A percentile compares a stretch with the other conserved stretches of the same genome.
Evolutionary conservation across 2,329 filamentous ascomycete species (phyloP).

Genomic region (Penicillium crustosum): DNA sequence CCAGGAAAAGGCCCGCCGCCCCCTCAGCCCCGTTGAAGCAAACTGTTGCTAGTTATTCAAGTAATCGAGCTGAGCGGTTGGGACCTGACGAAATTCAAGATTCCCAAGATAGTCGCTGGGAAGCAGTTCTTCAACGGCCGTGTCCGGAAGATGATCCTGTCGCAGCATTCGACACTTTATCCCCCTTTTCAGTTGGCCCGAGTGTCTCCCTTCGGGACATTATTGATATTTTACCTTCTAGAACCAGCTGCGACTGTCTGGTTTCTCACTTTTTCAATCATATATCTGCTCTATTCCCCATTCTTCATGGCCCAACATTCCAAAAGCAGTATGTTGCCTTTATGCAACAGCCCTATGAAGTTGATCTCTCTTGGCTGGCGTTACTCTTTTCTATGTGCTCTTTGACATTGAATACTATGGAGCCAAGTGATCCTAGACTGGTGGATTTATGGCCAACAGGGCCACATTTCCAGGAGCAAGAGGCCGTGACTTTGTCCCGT

Average conservation of each 20-base stretch:
- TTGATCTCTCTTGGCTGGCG: constrained; percentile 30
- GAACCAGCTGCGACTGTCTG: constrained; percentile 18
- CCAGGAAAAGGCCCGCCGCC: not conserved
- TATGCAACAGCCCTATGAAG: constrained; percentile 15
- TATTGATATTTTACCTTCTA: constrained; percentile 11
- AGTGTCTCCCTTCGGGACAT: constrained; percentile 11
- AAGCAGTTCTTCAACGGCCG: constrained; percentile 7
- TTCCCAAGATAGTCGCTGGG: not conserved
- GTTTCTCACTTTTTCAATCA: constrained; percentile 17
- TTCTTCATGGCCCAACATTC: constrained; percentile 34
- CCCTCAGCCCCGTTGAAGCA: not conserved
- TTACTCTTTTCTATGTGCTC: constrained; percentile 31
- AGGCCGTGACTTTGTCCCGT: constrained; percentile 1
- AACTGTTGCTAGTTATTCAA: not conserved
- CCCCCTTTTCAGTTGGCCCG: constrained; percentile 16
- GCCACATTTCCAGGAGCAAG: not conserved
- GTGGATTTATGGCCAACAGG: constrained; percentile 15
- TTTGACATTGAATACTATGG: constrained; percentile 25
- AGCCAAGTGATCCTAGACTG: constrained; percentile 22
- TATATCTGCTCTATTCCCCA: constrained; percentile 25
- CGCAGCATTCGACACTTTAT: not conserved
- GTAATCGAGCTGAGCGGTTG: not conserved
- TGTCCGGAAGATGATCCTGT: not conserved
- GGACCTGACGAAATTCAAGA: not conserved
- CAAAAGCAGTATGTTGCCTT: constrained; percentile 27